Percentiles rank a stretch among this genome's conserved stretches.
Evolutionary conservation across 495 filamentous ascomycete species (phyloP).

Genomic region (Glonium stellatum): DNA sequence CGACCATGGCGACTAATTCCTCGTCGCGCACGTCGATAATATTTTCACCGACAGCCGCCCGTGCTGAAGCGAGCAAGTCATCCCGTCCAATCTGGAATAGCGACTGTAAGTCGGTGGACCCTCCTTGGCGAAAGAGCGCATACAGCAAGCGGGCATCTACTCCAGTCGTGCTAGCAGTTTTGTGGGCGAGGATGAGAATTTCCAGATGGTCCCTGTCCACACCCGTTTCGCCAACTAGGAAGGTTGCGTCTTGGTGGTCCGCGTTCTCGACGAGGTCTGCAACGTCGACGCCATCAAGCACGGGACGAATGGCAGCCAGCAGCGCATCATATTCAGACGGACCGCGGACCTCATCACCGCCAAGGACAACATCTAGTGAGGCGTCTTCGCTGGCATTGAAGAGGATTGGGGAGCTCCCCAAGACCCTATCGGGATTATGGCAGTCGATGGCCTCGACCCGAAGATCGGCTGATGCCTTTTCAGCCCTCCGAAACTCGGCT

Average conservation of each 20-base stretch:
- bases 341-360: not conserved
- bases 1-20: no score
- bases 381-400: not conserved
- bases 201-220: not conserved
- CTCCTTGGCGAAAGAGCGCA: not conserved
- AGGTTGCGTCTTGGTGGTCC: not conserved
- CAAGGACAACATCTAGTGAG: not conserved
- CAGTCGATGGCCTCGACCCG: not conserved
- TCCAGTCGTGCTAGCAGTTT: not conserved
- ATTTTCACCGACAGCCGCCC: no score
- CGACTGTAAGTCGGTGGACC: not conserved
- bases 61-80: no score
- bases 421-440: not conserved
- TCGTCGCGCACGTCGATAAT: no score
- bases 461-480: not conserved
- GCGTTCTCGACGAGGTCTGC: not conserved
- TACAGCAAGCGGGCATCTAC: not conserved
- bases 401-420: not conserved
- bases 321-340: not conserved
- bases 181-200: not conserved
- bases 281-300: not conserved
- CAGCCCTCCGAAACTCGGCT: not conserved
- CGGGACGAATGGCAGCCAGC: not conserved
- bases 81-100: no score
- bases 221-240: not conserved